These are phyloP conservation scores for Cystobasidiopsis lactophilus DNA, from an alignment of 768 basidiomycete genomes.

Conservation along the genomic window DNA sequence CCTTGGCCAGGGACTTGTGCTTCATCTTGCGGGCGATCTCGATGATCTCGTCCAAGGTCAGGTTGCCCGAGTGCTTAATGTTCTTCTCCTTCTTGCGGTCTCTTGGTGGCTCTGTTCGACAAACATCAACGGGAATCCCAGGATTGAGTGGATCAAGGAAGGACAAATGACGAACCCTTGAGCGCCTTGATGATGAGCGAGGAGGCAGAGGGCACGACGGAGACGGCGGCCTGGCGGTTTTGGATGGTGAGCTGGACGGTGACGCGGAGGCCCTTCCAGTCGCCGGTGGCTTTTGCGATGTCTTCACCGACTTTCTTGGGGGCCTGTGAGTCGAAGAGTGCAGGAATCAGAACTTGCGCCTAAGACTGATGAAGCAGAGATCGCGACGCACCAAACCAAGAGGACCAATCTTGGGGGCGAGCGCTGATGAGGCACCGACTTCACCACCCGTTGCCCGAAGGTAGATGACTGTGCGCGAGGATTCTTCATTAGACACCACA, in stretches of 20 bases:
- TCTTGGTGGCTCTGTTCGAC: slow-evolving; percentile 64
- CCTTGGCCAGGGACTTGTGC: slow-evolving; percentile 79
- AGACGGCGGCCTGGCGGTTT: slow-evolving; percentile 94
- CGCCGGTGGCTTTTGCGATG: slow-evolving; percentile 93
- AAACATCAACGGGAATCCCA: neutral
- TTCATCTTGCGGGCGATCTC: slow-evolving; percentile 93
- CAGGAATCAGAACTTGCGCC: neutral
- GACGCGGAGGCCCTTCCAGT: slow-evolving; percentile 98
- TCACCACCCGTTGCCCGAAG: slow-evolving; percentile 97
- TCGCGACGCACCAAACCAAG: slow-evolving; percentile 66
- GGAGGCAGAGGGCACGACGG: slow-evolving; percentile 90
- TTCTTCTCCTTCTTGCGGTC: slow-evolving; percentile 99
- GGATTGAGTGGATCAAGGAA: neutral
- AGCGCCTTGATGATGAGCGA: slow-evolving; percentile 94
- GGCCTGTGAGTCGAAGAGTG: slow-evolving; percentile 49
- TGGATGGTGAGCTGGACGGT: slow-evolving; percentile 98
- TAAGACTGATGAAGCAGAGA: neutral
- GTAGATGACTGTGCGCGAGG: slow-evolving; percentile 50
- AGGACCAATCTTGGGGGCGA: slow-evolving; percentile 99
- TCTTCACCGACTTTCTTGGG: slow-evolving; percentile 99
- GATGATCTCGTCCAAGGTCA: slow-evolving; percentile 57
- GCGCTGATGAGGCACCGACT: slow-evolving; percentile 92
- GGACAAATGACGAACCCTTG: slow-evolving; percentile 43
- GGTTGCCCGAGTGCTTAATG: slow-evolving; percentile 93
- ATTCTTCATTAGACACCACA: too few relatives aligned